Percentiles rank a stretch among this genome's conserved stretches.
Conservation (phyloP, 148 eudicot genomes). For the Silene conica region DNA sequence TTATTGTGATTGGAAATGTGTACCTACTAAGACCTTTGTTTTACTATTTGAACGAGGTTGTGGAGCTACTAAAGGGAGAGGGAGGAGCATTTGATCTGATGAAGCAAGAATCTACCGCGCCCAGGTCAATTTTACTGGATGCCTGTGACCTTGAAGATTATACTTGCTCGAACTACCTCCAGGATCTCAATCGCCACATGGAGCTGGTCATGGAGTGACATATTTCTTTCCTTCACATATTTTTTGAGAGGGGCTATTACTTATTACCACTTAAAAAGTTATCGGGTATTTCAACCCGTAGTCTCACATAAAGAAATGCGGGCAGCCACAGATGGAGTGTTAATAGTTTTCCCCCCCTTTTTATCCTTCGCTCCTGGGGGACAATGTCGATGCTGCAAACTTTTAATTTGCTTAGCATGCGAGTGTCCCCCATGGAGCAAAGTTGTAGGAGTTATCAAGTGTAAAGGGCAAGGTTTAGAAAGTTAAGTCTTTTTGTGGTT, state of each 20-base stretch:
- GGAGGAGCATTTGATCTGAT: slow-evolving; percentile 35
- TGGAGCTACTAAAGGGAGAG: slow-evolving; percentile 58
- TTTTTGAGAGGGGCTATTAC: slow-evolving; percentile 1
- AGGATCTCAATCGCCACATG: slow-evolving; percentile 80
- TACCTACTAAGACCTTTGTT: background rate
- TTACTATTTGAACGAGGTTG: slow-evolving; percentile 37
- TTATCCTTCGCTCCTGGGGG: slow-evolving; percentile 1
- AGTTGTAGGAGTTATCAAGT: slow-evolving; percentile 25
- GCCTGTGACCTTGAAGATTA: slow-evolving; percentile 78
- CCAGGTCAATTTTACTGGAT: slow-evolving; percentile 52
- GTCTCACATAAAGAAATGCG: slow-evolving; percentile 1
- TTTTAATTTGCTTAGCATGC: slow-evolving; percentile 15
- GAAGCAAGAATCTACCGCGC: slow-evolving; percentile 45
- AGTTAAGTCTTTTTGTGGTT: background rate
- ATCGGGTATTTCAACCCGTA: background rate
- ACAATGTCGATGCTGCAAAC: slow-evolving; percentile 19
- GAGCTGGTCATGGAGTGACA: slow-evolving; percentile 73
- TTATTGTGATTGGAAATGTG: background rate
- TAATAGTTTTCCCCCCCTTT: slow-evolving; percentile 1
- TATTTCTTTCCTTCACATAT: slow-evolving; percentile 4
- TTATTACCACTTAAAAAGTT: background rate
- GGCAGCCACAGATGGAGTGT: background rate
- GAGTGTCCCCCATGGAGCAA: slow-evolving; percentile 19
- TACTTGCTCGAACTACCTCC: slow-evolving; percentile 57
- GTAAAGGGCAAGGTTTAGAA: slow-evolving; percentile 18